phyloP scores from a whole-genome alignment of 495 filamentous ascomycete genomes.

The Aspergillus baeticus region DNA sequence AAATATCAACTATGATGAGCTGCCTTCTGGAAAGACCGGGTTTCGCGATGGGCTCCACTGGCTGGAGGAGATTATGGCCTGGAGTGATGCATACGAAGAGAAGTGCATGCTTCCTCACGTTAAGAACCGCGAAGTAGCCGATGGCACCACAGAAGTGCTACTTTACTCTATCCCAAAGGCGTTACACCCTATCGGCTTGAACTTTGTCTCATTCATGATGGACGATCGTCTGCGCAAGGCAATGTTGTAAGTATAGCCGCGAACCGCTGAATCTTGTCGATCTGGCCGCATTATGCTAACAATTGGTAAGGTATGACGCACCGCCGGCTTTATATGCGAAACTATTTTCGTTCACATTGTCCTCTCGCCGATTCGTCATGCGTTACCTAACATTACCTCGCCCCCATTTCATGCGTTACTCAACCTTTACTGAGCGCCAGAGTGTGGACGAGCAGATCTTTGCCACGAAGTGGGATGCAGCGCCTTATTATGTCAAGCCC shows the following conservation, averaged over 20 bases:
- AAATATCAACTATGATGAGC: slow-evolving; percentile 51
- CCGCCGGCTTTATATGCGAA: slow-evolving; percentile 35
- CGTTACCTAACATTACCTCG: slow-evolving; percentile 59
- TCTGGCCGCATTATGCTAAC: neutral
- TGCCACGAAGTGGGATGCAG: slow-evolving; percentile 47
- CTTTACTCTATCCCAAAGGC: slow-evolving; percentile 54
- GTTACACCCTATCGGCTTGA: slow-evolving; percentile 45
- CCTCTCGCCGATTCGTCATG: slow-evolving; percentile 49
- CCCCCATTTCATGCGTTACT: slow-evolving; percentile 40
- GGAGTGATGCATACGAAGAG: slow-evolving; percentile 59
- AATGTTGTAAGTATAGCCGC: slow-evolving; percentile 54
- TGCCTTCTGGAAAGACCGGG: slow-evolving; percentile 37
- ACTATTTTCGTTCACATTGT: slow-evolving; percentile 43
- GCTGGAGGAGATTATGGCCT: slow-evolving; percentile 58
- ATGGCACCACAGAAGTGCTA: slow-evolving; percentile 57
- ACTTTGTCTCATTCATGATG: slow-evolving; percentile 59
- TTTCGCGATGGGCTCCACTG: slow-evolving; percentile 65
- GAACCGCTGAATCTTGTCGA: neutral
- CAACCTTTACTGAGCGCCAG: slow-evolving; percentile 37
- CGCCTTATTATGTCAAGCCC: slow-evolving; percentile 61
- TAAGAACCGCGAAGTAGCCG: slow-evolving; percentile 52
- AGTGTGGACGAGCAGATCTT: slow-evolving; percentile 51
- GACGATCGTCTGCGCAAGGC: slow-evolving; percentile 60
- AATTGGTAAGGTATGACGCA: slow-evolving; percentile 39
- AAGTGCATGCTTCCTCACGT: slow-evolving; percentile 55